Conservation (phyloP, 768 basidiomycete species). For the Fomitopsis pulvina region DNA sequence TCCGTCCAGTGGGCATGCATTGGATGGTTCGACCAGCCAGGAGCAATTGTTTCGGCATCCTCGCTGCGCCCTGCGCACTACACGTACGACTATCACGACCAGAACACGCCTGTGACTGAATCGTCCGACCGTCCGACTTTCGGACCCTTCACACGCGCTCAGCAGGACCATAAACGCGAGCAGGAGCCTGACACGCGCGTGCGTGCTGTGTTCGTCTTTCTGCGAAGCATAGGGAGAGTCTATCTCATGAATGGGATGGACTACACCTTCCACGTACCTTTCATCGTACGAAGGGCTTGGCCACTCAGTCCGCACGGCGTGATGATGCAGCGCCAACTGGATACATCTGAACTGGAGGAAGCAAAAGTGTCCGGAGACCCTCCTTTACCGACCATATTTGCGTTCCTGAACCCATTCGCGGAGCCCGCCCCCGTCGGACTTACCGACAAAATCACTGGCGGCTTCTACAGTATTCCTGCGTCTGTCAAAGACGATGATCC, state of each 20-base stretch:
- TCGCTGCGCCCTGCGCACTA: conserved; percentile 20
- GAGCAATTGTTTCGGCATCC: conserved; percentile 20
- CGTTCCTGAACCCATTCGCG: conserved; percentile 68
- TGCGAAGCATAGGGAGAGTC: conserved; percentile 68
- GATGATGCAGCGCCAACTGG: conserved; percentile 69
- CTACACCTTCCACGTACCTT: conserved; percentile 75
- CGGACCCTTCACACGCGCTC: conserved; percentile 32
- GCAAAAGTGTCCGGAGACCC: conserved; percentile 59
- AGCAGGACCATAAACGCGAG: conserved; percentile 30
- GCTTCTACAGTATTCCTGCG: conserved; percentile 22
- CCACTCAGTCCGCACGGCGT: conserved; percentile 73
- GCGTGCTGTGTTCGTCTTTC: conserved; percentile 68
- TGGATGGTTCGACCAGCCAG: conserved; percentile 60
- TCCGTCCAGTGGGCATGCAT: conserved; percentile 74
- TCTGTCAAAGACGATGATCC: conserved; percentile 8
- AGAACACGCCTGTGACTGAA: conserved; percentile 19
- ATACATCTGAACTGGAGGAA: conserved; percentile 59
- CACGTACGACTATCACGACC: conserved; percentile 21
- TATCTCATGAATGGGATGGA: conserved; percentile 65
- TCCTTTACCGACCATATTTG: conserved; percentile 74
- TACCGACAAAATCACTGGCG: conserved; percentile 53
- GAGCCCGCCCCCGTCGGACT: conserved; percentile 69
- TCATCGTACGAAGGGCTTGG: conserved; percentile 76
- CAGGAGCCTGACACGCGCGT: conserved; percentile 35
- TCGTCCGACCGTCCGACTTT: conserved; percentile 26